Conservation (phyloP, 169 alveolate genomes). For the Plasmodium ovale region DNA sequence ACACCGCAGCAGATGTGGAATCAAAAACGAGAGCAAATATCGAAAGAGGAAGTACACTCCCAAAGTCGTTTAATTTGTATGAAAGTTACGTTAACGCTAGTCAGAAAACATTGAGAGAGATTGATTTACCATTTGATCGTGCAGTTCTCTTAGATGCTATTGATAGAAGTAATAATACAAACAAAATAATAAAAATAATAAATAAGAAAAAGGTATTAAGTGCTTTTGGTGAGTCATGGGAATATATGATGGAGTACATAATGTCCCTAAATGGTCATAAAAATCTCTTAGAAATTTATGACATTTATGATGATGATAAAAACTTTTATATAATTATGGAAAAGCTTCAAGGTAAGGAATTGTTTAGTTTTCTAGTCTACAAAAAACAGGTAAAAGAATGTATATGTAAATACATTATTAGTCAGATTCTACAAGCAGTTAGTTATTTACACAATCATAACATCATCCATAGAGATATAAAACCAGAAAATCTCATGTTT, state of each 20-base stretch:
- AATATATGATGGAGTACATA: slow-evolving; percentile 87
- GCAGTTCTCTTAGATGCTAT: slow-evolving; percentile 82
- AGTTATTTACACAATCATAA: slow-evolving; percentile 87
- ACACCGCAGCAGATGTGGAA: background rate
- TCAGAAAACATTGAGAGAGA: slow-evolving; percentile 26
- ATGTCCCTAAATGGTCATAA: slow-evolving; percentile 87
- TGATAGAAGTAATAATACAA: slow-evolving; percentile 80
- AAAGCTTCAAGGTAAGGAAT: slow-evolving; percentile 92
- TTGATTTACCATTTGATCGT: slow-evolving; percentile 74
- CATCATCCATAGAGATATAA: slow-evolving; percentile 89
- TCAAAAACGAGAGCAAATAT: background rate
- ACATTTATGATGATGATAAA: slow-evolving; percentile 89
- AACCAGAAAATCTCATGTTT: slow-evolving; percentile 91
- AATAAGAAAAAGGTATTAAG: slow-evolving; percentile 82
- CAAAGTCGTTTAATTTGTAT: slow-evolving; percentile 33
- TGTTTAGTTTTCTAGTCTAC: slow-evolving; percentile 88
- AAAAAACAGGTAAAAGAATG: slow-evolving; percentile 92
- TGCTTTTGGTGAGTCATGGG: slow-evolving; percentile 87
- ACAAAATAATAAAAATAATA: slow-evolving; percentile 83
- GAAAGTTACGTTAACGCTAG: background rate
- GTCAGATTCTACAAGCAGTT: slow-evolving; percentile 89
- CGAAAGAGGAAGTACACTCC: background rate
- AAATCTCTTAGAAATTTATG: slow-evolving; percentile 87
- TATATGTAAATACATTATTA: slow-evolving; percentile 89
- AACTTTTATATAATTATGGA: slow-evolving; percentile 89